Conservation (phyloP, 2,329 filamentous ascomycete genomes). For the Ploettnerulaceae sp. region DNA sequence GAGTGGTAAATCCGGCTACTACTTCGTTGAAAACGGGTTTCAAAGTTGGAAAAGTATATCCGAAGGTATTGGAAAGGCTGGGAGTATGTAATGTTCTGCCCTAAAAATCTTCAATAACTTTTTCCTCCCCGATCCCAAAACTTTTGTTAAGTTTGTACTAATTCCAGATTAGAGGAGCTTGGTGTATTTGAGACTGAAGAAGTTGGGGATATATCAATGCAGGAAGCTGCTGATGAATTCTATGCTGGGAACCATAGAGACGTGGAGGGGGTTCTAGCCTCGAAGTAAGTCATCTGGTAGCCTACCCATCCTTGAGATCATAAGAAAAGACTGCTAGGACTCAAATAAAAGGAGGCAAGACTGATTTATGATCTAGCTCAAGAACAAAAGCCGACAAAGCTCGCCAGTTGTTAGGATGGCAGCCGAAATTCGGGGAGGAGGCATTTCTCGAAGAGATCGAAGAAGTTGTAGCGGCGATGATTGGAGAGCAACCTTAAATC, state of each 20-base stretch:
- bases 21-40: conserved; percentile 40
- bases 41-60: conserved; percentile 40
- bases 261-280: conserved; percentile 36
- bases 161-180: conserved; percentile 25
- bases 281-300: conserved; percentile 28
- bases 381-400: conserved; percentile 22
- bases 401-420: conserved; percentile 20
- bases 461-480: conserved; percentile 22
- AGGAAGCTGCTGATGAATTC: conserved; percentile 30
- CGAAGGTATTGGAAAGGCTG: conserved; percentile 35
- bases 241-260: conserved; percentile 23
- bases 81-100: too few species aligned
- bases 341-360: not conserved
- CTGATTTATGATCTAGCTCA: conserved; percentile 12
- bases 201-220: conserved; percentile 29
- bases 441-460: conserved; percentile 25
- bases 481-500: conserved; percentile 4
- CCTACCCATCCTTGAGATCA: too few species aligned
- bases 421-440: conserved; percentile 16
- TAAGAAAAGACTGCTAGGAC: not conserved
- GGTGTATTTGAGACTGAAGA: conserved; percentile 32
- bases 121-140: too few species aligned
- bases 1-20: conserved; percentile 37
- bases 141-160: too few species aligned
- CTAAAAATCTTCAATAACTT: too few species aligned